phyloP scores from a whole-genome alignment of 371 early-diverging fungal species.

The Smittium culicis region DNA sequence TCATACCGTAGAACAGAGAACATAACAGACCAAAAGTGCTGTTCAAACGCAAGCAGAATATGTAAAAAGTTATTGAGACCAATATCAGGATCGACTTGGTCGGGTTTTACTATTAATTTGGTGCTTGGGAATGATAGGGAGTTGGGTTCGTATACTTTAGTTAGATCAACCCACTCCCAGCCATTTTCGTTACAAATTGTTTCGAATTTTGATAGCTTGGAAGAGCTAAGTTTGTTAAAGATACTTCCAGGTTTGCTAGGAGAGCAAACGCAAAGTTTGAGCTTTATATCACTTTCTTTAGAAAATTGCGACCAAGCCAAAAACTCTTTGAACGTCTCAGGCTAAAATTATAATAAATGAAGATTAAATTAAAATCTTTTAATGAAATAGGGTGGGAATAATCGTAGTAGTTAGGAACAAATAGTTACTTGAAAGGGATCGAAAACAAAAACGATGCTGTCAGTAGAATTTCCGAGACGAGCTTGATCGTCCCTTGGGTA shows the following conservation, averaged over 20 bases:
- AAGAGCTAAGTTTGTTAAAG: no score
- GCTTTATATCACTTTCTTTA: not conserved
- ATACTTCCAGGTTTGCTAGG: constrained; percentile 1
- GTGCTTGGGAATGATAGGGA: constrained; percentile 5
- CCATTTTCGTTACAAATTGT: not conserved
- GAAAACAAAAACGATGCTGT: constrained; percentile 2
- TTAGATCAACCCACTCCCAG: constrained; percentile 6
- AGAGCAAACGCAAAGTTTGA: not conserved
- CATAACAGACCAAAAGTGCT: constrained; percentile 8
- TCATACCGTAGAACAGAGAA: constrained; percentile 2
- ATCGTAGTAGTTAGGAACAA: not conserved
- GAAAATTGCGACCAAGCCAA: not conserved
- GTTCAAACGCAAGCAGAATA: constrained; percentile 1
- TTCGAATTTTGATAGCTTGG: no score
- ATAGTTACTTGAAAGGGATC: not conserved
- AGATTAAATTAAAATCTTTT: no score
- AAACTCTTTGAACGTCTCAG: not conserved
- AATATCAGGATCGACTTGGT: not conserved
- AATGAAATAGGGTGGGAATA: no score
- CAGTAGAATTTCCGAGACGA: not conserved
- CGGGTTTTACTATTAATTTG: constrained; percentile 1
- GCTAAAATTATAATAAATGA: no score
- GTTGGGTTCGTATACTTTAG: constrained; percentile 1
- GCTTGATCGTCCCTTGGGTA: no score
- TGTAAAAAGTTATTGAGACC: constrained; percentile 3